phyloP scores from a whole-genome alignment of 139 green algal genomes.

The Micractinium conductrix region DNA sequence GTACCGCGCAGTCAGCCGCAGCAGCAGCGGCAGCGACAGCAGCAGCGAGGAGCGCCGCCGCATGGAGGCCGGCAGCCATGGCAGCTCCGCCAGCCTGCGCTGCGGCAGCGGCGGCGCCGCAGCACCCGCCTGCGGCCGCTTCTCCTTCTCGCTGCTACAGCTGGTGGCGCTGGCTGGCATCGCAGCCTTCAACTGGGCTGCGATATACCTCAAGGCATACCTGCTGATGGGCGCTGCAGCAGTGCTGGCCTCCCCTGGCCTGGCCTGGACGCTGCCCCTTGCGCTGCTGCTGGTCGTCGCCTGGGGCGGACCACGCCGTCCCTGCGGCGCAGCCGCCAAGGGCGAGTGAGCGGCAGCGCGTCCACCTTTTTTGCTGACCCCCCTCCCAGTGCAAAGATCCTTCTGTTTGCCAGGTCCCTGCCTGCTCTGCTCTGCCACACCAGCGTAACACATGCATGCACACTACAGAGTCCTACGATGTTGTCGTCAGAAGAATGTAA shows the following conservation, averaged over 20 bases:
- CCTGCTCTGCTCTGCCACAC: no score
- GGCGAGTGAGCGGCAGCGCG: not conserved
- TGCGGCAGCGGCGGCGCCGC: not conserved
- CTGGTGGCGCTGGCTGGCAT: not conserved
- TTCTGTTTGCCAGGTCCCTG: no score
- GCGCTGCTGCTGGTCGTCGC: slow-evolving; percentile 28
- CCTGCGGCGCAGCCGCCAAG: not conserved
- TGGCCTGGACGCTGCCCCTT: slow-evolving; percentile 51
- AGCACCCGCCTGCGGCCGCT: not conserved
- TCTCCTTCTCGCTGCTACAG: slow-evolving; percentile 15
- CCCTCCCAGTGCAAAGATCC: not conserved
- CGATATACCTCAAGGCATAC: slow-evolving; percentile 8
- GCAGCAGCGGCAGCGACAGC: slow-evolving; percentile 9
- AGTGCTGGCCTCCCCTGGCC: slow-evolving; percentile 39
- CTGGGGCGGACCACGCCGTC: not conserved
- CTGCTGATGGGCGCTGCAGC: slow-evolving; percentile 17
- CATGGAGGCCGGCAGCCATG: not conserved
- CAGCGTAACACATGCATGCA: no score
- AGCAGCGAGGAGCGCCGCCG: not conserved
- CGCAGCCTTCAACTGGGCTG: not conserved
- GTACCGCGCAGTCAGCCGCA: not conserved
- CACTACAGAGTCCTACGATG: no score
- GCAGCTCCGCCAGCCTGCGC: not conserved
- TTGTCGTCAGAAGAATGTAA: no score
- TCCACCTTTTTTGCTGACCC: no score